Base-by-base conservation (phyloP, 345 rosid genomes). In the Eucalyptus dawsonii region DNA sequence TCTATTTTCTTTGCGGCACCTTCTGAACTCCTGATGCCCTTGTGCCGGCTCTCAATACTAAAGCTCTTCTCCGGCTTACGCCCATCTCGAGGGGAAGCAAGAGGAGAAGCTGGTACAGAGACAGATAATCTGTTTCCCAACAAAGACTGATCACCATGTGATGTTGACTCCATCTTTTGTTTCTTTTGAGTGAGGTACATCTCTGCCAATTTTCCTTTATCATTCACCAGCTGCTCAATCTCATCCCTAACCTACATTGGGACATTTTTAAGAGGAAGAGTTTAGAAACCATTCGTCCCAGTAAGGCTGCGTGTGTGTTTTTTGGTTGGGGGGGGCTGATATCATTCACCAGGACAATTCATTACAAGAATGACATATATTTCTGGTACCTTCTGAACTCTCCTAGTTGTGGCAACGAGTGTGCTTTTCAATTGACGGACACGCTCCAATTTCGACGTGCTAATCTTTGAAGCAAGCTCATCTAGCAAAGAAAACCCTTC, bases 121-220 rank as follows among this genome's bases (percentile, higher is more conserved):
- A 89, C 89, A 86, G 99, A 97, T 60, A 89, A 96, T 89, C 95
- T 89, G 90, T 90, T 95, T 86, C 97, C 98, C 87, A 94, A 69
- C 88, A 94, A 6, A 67, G 97, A 95, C 87, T 92, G 99, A 72
- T 98, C 99, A 86, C 98, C 97, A 54, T 93, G 94, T 51, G 95
- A 90, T 89, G 95, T 91, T 54, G 98, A 90, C 88, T 97, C 97
- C 96, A 95, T 94, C 89, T 99, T 94, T 49, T 83, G 94, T 92
- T 98, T 98, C 94, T 98, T 98, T 93, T 95, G 99, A 7, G 99
- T 97, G 40, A 98, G 98, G 93, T 95, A 96, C 99, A 98, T 96
- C 93, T 98, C 99, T 6, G 99, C 99, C 99, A 98, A 96, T 91
- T 98, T 97, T 69, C 99, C 99, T 91, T 98, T 99, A 93, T 98